A percentile compares a stretch with the other conserved stretches of the same genome.
Evolutionary conservation across 2,329 filamentous ascomycete genomes (phyloP).

Genomic region (Ophiostoma sp.): DNA sequence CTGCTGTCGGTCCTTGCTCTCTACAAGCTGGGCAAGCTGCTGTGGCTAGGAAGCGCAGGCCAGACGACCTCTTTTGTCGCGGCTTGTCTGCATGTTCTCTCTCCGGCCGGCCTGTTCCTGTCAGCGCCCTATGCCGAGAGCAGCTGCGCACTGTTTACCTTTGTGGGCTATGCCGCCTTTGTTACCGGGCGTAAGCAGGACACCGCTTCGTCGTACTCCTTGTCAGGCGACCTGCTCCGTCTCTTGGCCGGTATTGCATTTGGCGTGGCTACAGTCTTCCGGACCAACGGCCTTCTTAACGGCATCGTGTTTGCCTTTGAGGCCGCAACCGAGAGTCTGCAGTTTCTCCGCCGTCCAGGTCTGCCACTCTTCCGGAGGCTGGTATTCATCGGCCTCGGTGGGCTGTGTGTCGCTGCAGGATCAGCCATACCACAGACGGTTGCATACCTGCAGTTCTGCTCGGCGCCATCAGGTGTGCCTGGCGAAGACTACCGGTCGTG

Average conservation of each 20-base stretch:
- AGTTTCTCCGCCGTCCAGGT: conserved; percentile 37
- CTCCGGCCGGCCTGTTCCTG: conserved; percentile 83
- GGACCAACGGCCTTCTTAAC: conserved; percentile 82
- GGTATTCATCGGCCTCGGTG: conserved; percentile 57
- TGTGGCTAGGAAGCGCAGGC: conserved; percentile 23
- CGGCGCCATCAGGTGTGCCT: conserved; percentile 28
- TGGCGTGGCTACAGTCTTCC: conserved; percentile 65
- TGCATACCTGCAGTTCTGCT: conserved; percentile 70
- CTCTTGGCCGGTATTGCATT: conserved; percentile 64
- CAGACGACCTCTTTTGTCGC: conserved; percentile 54
- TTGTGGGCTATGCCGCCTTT: conserved; percentile 68
- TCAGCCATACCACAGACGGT: conserved; percentile 66
- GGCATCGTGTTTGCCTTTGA: conserved; percentile 70
- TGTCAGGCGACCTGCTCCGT: conserved; percentile 45
- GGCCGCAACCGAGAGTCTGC: conserved; percentile 39
- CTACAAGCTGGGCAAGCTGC: conserved; percentile 25
- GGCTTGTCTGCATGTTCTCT: conserved; percentile 71
- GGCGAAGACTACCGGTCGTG: conserved; percentile 53
- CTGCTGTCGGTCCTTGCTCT: conserved; percentile 56
- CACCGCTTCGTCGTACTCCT: conserved; percentile 33
- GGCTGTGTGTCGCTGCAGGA: conserved; percentile 61
- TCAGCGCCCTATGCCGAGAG: conserved; percentile 82
- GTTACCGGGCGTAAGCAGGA: conserved; percentile 39
- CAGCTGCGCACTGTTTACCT: conserved; percentile 70
- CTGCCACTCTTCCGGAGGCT: conserved; percentile 48